These are phyloP conservation scores for Viola odorata DNA, from an alignment of 345 rosid genomes.

Conservation along the genomic window DNA sequence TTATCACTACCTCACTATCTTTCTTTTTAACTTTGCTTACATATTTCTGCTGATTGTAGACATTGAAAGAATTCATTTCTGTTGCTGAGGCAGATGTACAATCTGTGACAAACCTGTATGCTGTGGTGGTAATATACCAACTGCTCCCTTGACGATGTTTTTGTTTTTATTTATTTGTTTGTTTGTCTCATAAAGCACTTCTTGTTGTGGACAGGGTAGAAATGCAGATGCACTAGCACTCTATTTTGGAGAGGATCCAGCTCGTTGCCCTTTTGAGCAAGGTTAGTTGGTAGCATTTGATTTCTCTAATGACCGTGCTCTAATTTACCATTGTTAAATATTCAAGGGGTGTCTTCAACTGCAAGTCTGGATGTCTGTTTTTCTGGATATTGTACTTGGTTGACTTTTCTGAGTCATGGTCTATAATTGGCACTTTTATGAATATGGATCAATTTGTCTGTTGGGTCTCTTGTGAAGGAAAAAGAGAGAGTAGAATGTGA, in stretches of 20 bases:
- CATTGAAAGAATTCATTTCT: slow-evolving; percentile 67
- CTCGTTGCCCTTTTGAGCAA: slow-evolving; percentile 94
- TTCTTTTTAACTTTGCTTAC: too few species aligned
- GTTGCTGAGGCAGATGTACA: slow-evolving; percentile 78
- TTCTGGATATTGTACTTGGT: too few species aligned
- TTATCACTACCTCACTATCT: too few species aligned
- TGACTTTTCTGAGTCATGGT: too few species aligned
- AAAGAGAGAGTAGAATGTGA: too few species aligned
- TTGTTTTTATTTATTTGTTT: not conserved
- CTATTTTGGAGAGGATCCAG: slow-evolving; percentile 97
- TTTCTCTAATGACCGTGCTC: not conserved
- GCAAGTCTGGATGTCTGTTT: too few species aligned
- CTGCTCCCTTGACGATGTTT: not conserved
- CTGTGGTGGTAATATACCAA: slow-evolving; percentile 72
- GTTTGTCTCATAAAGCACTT: slow-evolving; percentile 2
- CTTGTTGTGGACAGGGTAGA: slow-evolving; percentile 62
- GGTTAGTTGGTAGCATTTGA: slow-evolving; percentile 33
- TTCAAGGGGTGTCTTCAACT: too few species aligned
- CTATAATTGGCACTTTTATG: too few species aligned
- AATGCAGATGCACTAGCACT: slow-evolving; percentile 96
- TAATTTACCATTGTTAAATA: too few species aligned
- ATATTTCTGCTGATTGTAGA: slow-evolving; percentile 42
- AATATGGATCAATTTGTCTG: too few species aligned
- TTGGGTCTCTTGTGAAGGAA: too few species aligned
- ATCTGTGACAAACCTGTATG: slow-evolving; percentile 66